A percentile compares a stretch with the other conserved stretches of the same genome.
Evolutionary conservation across 2,329 filamentous ascomycete genomes (phyloP).

Genomic region (Pseudocercospora crystallina): DNA sequence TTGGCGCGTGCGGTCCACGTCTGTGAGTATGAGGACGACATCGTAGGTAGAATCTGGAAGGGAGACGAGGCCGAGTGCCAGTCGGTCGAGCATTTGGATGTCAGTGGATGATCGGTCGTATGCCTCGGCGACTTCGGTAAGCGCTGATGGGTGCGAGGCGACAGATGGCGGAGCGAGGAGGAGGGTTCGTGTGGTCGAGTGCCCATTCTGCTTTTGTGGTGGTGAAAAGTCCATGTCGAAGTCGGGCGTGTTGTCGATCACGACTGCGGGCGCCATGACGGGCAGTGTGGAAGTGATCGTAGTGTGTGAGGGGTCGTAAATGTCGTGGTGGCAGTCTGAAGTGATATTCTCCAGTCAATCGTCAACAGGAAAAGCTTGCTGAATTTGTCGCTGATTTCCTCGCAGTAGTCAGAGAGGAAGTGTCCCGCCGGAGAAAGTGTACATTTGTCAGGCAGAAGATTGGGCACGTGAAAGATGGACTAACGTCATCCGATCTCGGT

Average conservation of each 20-base stretch:
- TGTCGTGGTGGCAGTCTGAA: not conserved
- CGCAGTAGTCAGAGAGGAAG: no score
- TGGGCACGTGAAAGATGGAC: no score
- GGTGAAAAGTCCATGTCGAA: slow-evolving; percentile 32
- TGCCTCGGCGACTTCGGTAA: slow-evolving; percentile 68
- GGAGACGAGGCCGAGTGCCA: slow-evolving; percentile 75
- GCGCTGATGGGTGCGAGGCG: slow-evolving; percentile 76
- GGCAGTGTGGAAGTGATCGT: not conserved
- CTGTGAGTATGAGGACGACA: slow-evolving; percentile 77
- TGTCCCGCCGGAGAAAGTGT: no score
- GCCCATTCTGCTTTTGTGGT: slow-evolving; percentile 26
- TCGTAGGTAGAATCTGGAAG: slow-evolving; percentile 80
- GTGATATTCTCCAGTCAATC: no score
- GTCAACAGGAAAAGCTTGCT: not conserved
- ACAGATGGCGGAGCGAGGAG: slow-evolving; percentile 89
- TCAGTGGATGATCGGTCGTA: slow-evolving; percentile 78
- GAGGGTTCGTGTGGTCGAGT: slow-evolving; percentile 61
- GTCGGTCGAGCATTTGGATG: slow-evolving; percentile 95
- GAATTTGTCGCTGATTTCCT: not conserved
- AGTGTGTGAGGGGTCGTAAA: not conserved
- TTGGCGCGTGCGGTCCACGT: slow-evolving; percentile 65
- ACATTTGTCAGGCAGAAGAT: no score
- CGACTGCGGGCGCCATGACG: slow-evolving; percentile 41
- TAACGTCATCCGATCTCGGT: no score
- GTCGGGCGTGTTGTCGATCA: slow-evolving; percentile 41